Conservation (phyloP, 495 filamentous ascomycete genomes). For the Hypoxylon lenormandii region DNA sequence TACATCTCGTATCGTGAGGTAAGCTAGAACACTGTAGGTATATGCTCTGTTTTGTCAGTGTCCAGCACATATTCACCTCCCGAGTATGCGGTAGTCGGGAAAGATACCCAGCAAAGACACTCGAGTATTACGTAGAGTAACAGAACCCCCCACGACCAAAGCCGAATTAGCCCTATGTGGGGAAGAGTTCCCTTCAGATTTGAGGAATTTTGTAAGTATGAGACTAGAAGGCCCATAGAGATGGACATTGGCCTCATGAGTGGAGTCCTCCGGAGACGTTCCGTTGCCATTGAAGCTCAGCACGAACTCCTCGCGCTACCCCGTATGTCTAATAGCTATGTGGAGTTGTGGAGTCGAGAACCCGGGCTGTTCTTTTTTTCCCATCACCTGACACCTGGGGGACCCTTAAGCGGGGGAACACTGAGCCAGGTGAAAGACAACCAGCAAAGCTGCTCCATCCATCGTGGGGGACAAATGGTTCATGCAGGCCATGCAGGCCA, state of each 20-base stretch:
- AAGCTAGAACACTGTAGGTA: no score
- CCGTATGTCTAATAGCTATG: conserved; percentile 23
- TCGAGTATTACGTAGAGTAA: conserved; percentile 16
- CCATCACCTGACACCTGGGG: conserved; percentile 26
- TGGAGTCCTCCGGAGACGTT: conserved; percentile 29
- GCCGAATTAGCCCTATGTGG: conserved; percentile 26
- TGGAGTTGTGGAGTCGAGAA: conserved; percentile 28
- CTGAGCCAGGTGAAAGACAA: conserved; percentile 10
- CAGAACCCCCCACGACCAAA: conserved; percentile 34
- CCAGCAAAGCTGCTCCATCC: conserved; percentile 6
- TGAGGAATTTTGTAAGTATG: conserved; percentile 8
- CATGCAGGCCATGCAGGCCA: conserved; percentile 23
- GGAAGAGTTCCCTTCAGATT: conserved; percentile 9
- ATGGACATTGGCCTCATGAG: conserved; percentile 20
- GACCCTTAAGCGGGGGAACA: conserved; percentile 17
- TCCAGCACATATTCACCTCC: no score
- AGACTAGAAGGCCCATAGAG: background rate
- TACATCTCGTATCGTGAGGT: no score
- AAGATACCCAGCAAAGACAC: background rate
- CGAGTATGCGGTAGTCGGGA: conserved; percentile 9
- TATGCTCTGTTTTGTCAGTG: no score
- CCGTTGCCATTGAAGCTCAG: conserved; percentile 15
- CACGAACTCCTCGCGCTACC: conserved; percentile 10
- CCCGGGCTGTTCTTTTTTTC: background rate
- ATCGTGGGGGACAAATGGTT: conserved; percentile 19